phyloP scores from a whole-genome alignment of 1,284 basidiomycete genomes.

The Pyrrhoderma noxium region DNA sequence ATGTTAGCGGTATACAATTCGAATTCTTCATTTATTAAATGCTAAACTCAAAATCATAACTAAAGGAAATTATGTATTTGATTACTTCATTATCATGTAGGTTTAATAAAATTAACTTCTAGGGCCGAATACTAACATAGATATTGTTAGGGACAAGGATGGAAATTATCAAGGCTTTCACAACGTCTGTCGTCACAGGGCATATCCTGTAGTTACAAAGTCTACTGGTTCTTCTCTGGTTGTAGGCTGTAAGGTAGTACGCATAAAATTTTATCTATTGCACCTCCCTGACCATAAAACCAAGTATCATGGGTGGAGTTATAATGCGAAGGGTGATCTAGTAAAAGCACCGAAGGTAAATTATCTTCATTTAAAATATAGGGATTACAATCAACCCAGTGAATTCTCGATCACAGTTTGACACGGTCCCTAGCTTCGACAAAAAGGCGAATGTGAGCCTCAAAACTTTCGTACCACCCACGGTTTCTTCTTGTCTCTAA shows the following conservation, averaged over 20 bases:
- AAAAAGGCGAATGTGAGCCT: constrained; percentile 21
- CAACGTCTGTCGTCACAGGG: constrained; percentile 24
- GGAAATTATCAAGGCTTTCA: constrained; percentile 20
- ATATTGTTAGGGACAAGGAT: constrained; percentile 18
- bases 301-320: constrained; percentile 25
- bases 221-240: constrained; percentile 20
- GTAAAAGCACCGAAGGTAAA: constrained; percentile 23
- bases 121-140: neutral
- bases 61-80: constrained; percentile 15
- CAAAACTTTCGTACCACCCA: neutral
- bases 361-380: neutral
- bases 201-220: constrained; percentile 24
- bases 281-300: neutral
- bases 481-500: neutral
- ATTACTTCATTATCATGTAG: constrained; percentile 18
- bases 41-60: neutral
- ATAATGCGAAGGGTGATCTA: constrained; percentile 22
- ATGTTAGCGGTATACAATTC: constrained; percentile 17
- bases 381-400: neutral
- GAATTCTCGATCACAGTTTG: constrained; percentile 17
- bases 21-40: neutral
- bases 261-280: neutral
- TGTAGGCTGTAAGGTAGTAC: constrained; percentile 21
- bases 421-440: constrained; percentile 23
- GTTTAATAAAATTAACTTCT: neutral